A percentile compares a stretch with the other conserved stretches of the same genome.
Evolutionary conservation across 2,329 filamentous ascomycete genomes (phyloP).

Genomic region (Aspergillus costaricaensis): DNA sequence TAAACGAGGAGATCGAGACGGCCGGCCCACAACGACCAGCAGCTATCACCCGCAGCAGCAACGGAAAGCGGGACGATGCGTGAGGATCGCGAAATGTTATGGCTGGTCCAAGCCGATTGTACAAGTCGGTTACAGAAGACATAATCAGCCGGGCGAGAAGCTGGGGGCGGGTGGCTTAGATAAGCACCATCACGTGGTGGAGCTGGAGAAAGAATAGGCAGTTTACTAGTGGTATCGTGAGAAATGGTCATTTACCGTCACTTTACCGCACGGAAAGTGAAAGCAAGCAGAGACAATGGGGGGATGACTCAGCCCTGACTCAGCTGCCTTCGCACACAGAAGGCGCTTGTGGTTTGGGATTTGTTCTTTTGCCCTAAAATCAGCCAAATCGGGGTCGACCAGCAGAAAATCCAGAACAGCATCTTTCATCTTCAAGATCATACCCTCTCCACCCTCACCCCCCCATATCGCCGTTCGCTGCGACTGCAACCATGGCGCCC

Average conservation of each 20-base stretch:
- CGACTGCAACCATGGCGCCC: conserved; percentile 73
- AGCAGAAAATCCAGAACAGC: conserved; percentile 35
- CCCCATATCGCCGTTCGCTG: conserved; percentile 26
- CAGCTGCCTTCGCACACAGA: conserved; percentile 37
- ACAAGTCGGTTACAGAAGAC: conserved; percentile 13
- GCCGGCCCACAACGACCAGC: conserved; percentile 20
- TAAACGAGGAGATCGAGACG: conserved; percentile 13
- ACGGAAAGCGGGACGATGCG: conserved; percentile 13
- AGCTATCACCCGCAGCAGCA: conserved; percentile 13
- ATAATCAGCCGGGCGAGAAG: conserved; percentile 15
- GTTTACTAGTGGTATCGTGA: neutral
- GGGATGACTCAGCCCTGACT: conserved; percentile 26
- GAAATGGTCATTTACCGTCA: neutral
- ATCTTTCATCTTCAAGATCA: conserved; percentile 25
- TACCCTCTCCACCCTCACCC: conserved; percentile 18
- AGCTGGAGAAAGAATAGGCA: neutral
- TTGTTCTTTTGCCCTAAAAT: conserved; percentile 38
- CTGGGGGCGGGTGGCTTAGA: conserved; percentile 6
- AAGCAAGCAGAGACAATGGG: neutral
- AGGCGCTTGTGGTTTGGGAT: conserved; percentile 32
- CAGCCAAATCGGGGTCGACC: conserved; percentile 26
- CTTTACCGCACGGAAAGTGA: neutral
- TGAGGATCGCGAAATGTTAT: conserved; percentile 19
- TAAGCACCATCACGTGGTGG: neutral
- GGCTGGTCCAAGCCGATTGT: conserved; percentile 15